These are phyloP conservation scores for Monilinia vaccinii-corymbosi DNA, from an alignment of 2,329 filamentous ascomycete genomes.

Conservation along the genomic window DNA sequence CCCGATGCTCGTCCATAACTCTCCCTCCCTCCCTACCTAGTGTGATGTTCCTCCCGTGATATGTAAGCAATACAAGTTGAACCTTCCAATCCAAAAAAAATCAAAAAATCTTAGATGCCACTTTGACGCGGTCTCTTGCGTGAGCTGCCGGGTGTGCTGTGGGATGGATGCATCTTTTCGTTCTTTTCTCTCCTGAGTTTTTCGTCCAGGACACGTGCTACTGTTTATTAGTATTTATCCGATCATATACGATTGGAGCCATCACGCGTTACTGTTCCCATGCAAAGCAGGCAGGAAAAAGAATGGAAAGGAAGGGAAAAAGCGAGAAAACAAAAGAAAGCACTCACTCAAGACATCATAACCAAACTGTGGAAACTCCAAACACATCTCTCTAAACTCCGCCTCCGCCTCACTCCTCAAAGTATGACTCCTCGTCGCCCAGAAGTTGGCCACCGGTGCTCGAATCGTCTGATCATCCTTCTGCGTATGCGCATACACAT, in stretches of 20 bases:
- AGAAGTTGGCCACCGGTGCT: conserved; percentile 80
- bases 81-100: neutral
- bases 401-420: conserved; percentile 77
- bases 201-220: conserved; percentile 55
- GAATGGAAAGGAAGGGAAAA: neutral
- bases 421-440: conserved; percentile 72
- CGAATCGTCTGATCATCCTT: conserved; percentile 64
- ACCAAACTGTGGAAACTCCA: conserved; percentile 85
- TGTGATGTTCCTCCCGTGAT: neutral
- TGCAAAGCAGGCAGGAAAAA: neutral
- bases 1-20: neutral
- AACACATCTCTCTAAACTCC: conserved; percentile 75
- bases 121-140: conserved; percentile 44
- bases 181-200: conserved; percentile 56
- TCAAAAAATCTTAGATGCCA: conserved; percentile 16
- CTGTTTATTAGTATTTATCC: conserved; percentile 12
- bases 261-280: too few species aligned
- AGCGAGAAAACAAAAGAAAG: neutral
- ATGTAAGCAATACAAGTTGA: neutral
- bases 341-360: conserved; percentile 78
- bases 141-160: conserved; percentile 34
- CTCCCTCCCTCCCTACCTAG: too few species aligned
- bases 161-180: conserved; percentile 43
- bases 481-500: conserved; percentile 72
- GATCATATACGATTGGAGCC: neutral